Evolutionary conservation across 2,329 filamentous ascomycete genomes (phyloP).

Genomic region (Pyrenochaeta sp.): DNA sequence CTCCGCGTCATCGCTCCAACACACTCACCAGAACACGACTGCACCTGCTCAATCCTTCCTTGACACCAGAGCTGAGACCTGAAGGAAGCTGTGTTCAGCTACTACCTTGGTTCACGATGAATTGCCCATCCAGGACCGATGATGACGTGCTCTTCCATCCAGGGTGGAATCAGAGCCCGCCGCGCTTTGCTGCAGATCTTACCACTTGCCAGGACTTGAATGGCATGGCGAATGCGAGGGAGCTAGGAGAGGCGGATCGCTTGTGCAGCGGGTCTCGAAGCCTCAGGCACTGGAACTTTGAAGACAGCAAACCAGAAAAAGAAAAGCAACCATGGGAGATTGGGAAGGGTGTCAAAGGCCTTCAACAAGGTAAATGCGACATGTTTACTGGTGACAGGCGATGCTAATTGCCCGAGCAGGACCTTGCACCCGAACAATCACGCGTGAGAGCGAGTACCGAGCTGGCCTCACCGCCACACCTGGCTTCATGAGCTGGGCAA

Average conservation of each 20-base stretch:
- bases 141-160: conserved; percentile 35
- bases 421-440: conserved; percentile 41
- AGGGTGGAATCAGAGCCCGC: conserved; percentile 43
- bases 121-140: conserved; percentile 41
- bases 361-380: conserved; percentile 18
- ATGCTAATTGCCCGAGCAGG: conserved; percentile 24
- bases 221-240: conserved; percentile 41
- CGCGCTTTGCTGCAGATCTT: conserved; percentile 39
- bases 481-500: conserved; percentile 23
- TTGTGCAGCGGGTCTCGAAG: conserved; percentile 19
- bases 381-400: not conserved
- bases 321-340: conserved; percentile 16
- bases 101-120: conserved; percentile 25
- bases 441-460: conserved; percentile 26
- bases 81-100: not conserved
- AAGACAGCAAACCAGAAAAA: conserved; percentile 26
- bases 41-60: not conserved
- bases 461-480: conserved; percentile 16
- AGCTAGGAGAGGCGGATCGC: conserved; percentile 34
- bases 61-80: not conserved
- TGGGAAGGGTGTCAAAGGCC: conserved; percentile 40
- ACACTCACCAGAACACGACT: not conserved
- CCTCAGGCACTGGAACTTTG: conserved; percentile 21
- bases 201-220: conserved; percentile 43
- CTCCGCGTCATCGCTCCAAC: conserved; percentile 26